Evolutionary conservation across 805 yeast species (phyloP), one percentile per base, ranked within the genome.

Genomic region (Tetrapisispora iriomotensis): DNA sequence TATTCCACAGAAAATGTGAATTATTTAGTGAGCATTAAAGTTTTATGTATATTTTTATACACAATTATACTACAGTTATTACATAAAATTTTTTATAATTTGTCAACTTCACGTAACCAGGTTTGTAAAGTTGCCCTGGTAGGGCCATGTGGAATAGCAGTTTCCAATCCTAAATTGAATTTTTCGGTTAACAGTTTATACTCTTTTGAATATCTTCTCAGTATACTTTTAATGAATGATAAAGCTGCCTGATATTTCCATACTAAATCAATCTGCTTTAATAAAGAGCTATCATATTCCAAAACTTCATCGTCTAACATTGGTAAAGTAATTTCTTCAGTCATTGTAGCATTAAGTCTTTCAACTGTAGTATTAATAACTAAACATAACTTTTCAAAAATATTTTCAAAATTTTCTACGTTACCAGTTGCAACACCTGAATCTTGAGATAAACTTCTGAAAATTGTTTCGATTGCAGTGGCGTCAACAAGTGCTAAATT

Each of bases 191-290:
- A 15, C 7, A 47, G 36, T 10, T 44, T 50, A 49, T 47, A 75
- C 14, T 74, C 71, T 28, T 61, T 66, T 2, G 75, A 71, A 39
- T 64, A 64, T 38, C 66, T 67, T 59, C 72, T 66, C 39, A 68
- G 34, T 12, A 64, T 17, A 39, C 68, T 58, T 49, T 66, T 66
- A 13, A 62, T 37, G 34, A 70, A 60, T 14, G 66, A 60, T 32
- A 64, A 36, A 9, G 61, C 45, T 7, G 63, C 54, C 23, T 61
- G 59, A 38, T 69, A 66, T 39, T 69, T 69, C 74, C 74, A 70
- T 23, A 50, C 47, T 8, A 55, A 29, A 43, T 70, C 72, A 22
- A 54, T 46, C 6, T 50, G 53, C 22, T 57, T 62, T 9, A 63
- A 41, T 4, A 53, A 65, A 29, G 34, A 15, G 5, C 18, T 24